Percentiles rank a stretch among this genome's conserved stretches.
Conservation (phyloP, 1,139 yeast species). For the Sugiyamaella xylanicola region DNA sequence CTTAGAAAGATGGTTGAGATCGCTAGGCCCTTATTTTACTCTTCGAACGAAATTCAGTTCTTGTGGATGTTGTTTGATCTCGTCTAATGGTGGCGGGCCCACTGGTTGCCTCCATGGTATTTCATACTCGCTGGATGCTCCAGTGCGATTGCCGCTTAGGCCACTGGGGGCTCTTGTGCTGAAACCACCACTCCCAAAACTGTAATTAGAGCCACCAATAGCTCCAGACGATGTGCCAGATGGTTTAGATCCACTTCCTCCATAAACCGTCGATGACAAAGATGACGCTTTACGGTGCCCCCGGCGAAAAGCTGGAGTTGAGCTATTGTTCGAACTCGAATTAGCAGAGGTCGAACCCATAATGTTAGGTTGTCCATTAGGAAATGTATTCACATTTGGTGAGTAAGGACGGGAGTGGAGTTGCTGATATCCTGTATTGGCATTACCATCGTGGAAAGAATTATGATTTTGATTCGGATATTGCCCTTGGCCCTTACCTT, state of each 20-base stretch:
- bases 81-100: slow-evolving; percentile 42
- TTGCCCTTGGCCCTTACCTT: background rate
- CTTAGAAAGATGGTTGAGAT: background rate
- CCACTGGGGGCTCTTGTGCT: slow-evolving; percentile 8
- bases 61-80: slow-evolving; percentile 27
- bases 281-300: slow-evolving; percentile 39
- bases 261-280: slow-evolving; percentile 28
- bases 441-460: background rate
- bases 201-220: slow-evolving; percentile 24
- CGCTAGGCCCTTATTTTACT: background rate
- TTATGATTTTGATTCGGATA: background rate
- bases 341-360: background rate
- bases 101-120: slow-evolving; percentile 39
- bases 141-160: slow-evolving; percentile 10
- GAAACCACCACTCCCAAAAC: slow-evolving; percentile 3
- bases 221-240: slow-evolving; percentile 11
- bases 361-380: background rate
- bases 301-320: slow-evolving; percentile 30
- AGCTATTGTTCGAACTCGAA: slow-evolving; percentile 1
- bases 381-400: background rate
- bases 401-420: background rate
- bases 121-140: slow-evolving; percentile 26
- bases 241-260: slow-evolving; percentile 10
- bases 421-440: background rate
- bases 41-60: slow-evolving; percentile 30